Base-by-base conservation (phyloP, 2,329 filamentous ascomycete genomes). In the Chaetomium globosum region DNA sequence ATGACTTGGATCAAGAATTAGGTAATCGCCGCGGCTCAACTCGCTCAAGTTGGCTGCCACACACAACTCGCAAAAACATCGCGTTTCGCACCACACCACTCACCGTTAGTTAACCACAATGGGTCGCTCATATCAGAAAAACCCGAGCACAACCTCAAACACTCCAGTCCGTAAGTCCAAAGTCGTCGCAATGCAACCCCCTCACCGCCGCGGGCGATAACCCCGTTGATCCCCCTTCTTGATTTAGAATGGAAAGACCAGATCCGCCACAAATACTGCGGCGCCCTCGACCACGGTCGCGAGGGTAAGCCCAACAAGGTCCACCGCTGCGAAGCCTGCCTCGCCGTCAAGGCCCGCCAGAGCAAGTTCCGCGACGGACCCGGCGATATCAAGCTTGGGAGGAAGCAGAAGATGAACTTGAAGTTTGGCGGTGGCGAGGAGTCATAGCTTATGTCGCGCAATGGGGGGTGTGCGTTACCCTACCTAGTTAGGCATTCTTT, bases 211-310 rank as follows among this genome's bases (percentile, higher is more conserved):
- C n/a, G n/a, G 6, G 1, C 5, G 39, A 43, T 43, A 43, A 9
- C 51, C 51, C 19, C 19, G 30, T 54, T 13, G 10, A 9, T 54
- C 28, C 28, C n/a, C 5, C 39, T 16, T 19, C 39, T 36, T 36
- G 8, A 6, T 36, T 19, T 49, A 64, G 63, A 71, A 48, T 72
- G 70, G 70, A 67, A 59, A 1, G 67, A 69, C 16, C 9, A 67
- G 23, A 48, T 67, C 19, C 52, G 59, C 1, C 70, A 72, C 66
- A 72, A 72, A 53, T 72, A 70, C 59, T 72, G 71, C 63, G 68
- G 67, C 31, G 61, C 61, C 43, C 26, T 67, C 9, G 71, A 72
- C 63, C 26, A 53, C 23, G 71, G 68, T 30, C 64, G 65, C 36
- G 28, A 28, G 4, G 70, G 68, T 51, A 68, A 68, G 52, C 66